These are phyloP conservation scores for Lepiota brunneoincarnata DNA, from an alignment of 768 basidiomycete genomes.

Conservation along the genomic window DNA sequence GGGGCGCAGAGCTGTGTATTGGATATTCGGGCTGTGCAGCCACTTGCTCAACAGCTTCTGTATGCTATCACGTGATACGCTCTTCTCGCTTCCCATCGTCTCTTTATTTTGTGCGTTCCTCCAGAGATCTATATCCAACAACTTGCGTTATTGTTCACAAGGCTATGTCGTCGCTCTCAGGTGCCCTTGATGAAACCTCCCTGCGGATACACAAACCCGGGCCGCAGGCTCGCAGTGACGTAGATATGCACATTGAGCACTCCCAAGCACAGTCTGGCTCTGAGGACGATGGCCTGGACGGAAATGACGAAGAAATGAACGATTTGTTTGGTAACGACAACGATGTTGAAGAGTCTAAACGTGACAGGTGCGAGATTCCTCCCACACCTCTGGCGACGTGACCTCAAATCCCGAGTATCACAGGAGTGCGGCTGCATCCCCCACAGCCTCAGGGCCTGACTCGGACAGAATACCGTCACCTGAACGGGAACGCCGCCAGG, in stretches of 20 bases:
- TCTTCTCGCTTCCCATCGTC: constrained; percentile 1
- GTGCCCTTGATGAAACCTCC: constrained; percentile 44
- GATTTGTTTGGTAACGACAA: constrained; percentile 81
- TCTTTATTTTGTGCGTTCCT: constrained; percentile 13
- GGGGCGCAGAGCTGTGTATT: neutral
- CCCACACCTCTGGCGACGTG: constrained; percentile 9
- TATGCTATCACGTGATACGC: constrained; percentile 3
- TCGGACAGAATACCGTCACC: constrained; percentile 66
- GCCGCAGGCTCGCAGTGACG: constrained; percentile 27
- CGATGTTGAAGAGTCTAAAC: constrained; percentile 46
- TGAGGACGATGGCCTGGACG: constrained; percentile 26
- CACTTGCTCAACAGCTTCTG: too few relatives aligned
- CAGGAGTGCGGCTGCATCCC: constrained; percentile 34
- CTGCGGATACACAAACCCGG: constrained; percentile 13
- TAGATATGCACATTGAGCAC: constrained; percentile 37
- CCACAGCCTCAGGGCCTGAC: constrained; percentile 50
- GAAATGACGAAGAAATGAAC: constrained; percentile 60
- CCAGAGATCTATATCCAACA: constrained; percentile 10
- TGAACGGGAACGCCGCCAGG: constrained; percentile 61
- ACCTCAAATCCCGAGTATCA: constrained; percentile 10
- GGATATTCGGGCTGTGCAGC: neutral
- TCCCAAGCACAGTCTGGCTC: constrained; percentile 21
- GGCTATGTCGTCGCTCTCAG: constrained; percentile 59
- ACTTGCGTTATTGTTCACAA: neutral
- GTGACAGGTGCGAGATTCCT: constrained; percentile 42